A percentile compares a stretch with the other conserved stretches of the same genome.
phyloP scores from a whole-genome alignment of 2,329 filamentous ascomycete species.

The Colletotrichum sp. region DNA sequence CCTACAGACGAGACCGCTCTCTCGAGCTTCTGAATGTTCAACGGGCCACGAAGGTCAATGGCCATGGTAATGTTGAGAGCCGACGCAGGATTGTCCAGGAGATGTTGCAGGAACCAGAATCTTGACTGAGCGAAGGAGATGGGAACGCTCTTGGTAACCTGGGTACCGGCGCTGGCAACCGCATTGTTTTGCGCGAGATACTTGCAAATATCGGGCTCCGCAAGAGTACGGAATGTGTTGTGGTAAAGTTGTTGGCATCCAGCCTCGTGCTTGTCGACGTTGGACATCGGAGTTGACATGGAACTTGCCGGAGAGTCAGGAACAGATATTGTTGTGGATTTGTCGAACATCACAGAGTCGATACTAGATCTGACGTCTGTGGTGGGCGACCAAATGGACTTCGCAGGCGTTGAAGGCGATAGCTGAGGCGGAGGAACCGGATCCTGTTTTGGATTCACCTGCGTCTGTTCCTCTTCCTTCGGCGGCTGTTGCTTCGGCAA shows the following conservation, averaged over 20 bases:
- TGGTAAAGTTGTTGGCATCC: not conserved
- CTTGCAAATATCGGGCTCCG: not conserved
- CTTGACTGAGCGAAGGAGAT: conserved; percentile 44
- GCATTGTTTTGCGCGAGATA: not conserved
- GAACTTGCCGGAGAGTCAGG: not conserved
- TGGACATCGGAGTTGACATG: not conserved
- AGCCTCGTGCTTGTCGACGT: not conserved
- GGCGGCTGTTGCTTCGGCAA: not conserved
- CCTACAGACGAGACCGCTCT: conserved; percentile 35
- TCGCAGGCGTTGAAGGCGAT: not conserved
- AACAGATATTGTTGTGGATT: not conserved
- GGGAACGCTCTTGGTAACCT: not conserved
- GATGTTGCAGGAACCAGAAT: conserved; percentile 43
- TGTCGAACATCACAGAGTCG: not conserved
- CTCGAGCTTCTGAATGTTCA: conserved; percentile 34
- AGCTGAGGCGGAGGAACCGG: not conserved
- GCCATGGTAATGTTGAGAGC: conserved; percentile 43
- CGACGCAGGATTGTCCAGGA: conserved; percentile 36
- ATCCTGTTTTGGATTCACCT: not conserved
- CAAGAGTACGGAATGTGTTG: not conserved
- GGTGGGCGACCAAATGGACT: not conserved
- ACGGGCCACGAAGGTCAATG: conserved; percentile 34
- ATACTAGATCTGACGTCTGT: not conserved
- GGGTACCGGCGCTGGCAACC: not conserved
- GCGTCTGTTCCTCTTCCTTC: not conserved